Evolutionary conservation across 75 land plant genomes (phyloP), one percentile per base, ranked within the genome.

Genomic region (Cunninghamia lanceolata): DNA sequence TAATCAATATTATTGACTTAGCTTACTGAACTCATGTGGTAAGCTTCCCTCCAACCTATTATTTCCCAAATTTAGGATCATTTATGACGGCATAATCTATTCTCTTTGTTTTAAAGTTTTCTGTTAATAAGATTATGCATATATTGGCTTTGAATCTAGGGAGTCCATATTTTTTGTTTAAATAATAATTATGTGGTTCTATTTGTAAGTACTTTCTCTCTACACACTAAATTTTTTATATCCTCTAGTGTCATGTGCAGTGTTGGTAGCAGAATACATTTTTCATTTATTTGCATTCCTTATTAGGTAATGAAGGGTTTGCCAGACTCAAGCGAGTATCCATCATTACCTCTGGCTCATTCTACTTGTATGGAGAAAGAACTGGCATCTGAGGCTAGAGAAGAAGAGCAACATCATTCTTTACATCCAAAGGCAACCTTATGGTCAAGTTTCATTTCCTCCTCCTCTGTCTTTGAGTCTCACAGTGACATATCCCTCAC

Each of bases 271-370:
- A 73, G 75, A 73, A 32, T 73, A 34, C 38, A 73, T 73, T 73
- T 56, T 73, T 73, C 75, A 32, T 73, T 73, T 25, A 73, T 34
- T 73, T 34, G 11, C 75, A 34, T 34, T 73, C 75, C 77, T 36
- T 38, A 30, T 70, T 91, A 88, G 89, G 88, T 92, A 87, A 92
- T 92, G 93, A 90, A 86, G 92, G 89, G 84, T 82, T 90, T 89
- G 82, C 83, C 77, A 84, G 91, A 87, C 84, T 85, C 63, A 68
- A 80, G 38, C 82, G 86, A 32, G 40, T 75, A 35, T 66, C 82
- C 87, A 47, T 85, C 73, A 54, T 76, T 42, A 53, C 59, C 85
- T 80, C 85, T 85, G 30, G 28, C 21, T 25, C 68, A 25, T 78
- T 82, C 56, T 82, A 70, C 28, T 81, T 21, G 54, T 42, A 16